Evolutionary conservation across 2,329 filamentous ascomycete genomes (phyloP), one percentile per base, ranked within the genome.

Genomic region (Neonectria sp.): DNA sequence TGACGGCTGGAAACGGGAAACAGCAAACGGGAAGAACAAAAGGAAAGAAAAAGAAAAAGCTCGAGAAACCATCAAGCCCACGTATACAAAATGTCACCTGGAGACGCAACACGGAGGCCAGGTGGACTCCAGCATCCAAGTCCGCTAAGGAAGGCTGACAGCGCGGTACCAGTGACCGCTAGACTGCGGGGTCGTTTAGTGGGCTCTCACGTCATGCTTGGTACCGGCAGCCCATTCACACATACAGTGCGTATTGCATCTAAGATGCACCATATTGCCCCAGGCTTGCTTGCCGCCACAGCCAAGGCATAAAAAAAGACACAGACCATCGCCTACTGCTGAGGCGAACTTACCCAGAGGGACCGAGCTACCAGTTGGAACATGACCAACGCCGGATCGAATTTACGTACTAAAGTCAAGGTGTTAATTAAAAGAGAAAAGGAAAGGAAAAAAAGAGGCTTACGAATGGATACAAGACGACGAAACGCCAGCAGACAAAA

Each of bases 201-300:
- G 61, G 61, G 27, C 43, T 35, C 55, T 60, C 55, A 64, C 61
- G 61, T 64, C 61, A 64, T 64, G 53, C 37, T 33, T 27, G 49
- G 31, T 24, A 7, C 27, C 11, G 29, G 29, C 6, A 9, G 24
- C n/a, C 49, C 27, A 33, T 24, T 17, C 6, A 17, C 51, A 11
- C 4, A 53, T 35, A 53, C 51, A 53, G 51, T 53, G n/a, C 29
- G 33, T 33, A 35, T 8, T 24, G n/a, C 48, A 24, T 2, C n/a
- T 11, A 21, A 3, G 6, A 8, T 13, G 31, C 31, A 53, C 51
- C 25, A 53, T 53, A 17, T n/a, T 3, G 6, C n/a, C 15, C 27
- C 8, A n/a, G 29, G n/a, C n/a, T 35, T 24, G 27, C 27, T 31
- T 53, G 51, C 31, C 51, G 51, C 51, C 11, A n/a, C 29, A 53